phyloP scores from a whole-genome alignment of 805 yeast species.

The Clavispora asparagi region DNA sequence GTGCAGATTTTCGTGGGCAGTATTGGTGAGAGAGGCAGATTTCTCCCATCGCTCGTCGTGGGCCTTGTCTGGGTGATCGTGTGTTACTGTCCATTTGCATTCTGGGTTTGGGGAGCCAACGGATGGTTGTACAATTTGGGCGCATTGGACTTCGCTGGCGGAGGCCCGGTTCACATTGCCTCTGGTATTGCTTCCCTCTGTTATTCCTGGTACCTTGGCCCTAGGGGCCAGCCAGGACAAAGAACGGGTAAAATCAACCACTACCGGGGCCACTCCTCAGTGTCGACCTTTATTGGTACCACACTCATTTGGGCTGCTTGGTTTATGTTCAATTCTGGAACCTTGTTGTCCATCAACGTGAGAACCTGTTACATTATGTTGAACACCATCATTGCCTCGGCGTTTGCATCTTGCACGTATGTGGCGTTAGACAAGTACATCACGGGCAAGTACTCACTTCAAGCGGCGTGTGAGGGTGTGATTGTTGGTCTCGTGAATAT shows the following conservation, averaged over 20 bases:
- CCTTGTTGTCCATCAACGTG: conserved; percentile 32
- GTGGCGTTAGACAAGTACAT: conserved; percentile 36
- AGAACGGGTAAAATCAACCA: conserved; percentile 16
- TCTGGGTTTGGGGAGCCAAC: conserved; percentile 42
- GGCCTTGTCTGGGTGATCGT: conserved; percentile 38
- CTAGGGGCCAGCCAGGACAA: conserved; percentile 24
- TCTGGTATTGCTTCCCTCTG: conserved; percentile 40
- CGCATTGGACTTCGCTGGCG: conserved; percentile 45
- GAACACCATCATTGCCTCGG: conserved; percentile 49
- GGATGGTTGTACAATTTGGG: conserved; percentile 43
- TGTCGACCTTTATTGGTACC: conserved; percentile 39
- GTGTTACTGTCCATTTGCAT: conserved; percentile 43
- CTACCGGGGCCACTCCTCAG: conserved; percentile 30
- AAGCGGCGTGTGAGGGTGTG: conserved; percentile 43
- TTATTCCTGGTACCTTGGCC: conserved; percentile 41
- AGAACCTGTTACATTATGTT: conserved; percentile 44
- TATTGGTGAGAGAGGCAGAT: conserved; percentile 39
- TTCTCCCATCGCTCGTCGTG: conserved; percentile 37
- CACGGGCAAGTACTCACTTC: conserved; percentile 37
- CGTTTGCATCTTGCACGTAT: conserved; percentile 43
- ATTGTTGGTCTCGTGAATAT: conserved; percentile 43
- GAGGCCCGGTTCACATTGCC: conserved; percentile 46
- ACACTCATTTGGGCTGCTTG: conserved; percentile 46
- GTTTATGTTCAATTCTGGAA: conserved; percentile 46
- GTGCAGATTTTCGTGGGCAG: conserved; percentile 43